Evolutionary conservation across 2,329 filamentous ascomycete genomes (phyloP), one percentile per base, ranked within the genome.

Genomic region (Ilyonectria sp.): DNA sequence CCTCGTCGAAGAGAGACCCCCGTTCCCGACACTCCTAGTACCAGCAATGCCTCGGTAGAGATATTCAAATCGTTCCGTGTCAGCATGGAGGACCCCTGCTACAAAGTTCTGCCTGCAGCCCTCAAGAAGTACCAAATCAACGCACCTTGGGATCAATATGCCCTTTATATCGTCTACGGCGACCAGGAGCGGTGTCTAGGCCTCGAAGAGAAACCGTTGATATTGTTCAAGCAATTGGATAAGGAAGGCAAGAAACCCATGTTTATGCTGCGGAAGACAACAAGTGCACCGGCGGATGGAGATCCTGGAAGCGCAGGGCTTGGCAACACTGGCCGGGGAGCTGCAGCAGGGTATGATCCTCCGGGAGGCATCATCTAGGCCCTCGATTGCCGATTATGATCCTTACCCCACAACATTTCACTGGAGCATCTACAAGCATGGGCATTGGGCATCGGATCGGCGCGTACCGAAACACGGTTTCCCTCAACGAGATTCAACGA

Each of bases 21-120:
- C 1, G 88, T 87, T 2, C 87, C 88, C 21, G 89, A 91, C 69
- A 90, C 89, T 1, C 87, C 89, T 1, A 86, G 84, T 65, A 81
- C 84, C 29, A 85, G 84, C 75, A 87, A 87, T 67, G 84, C 87
- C 13, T 90, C 89, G 1, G 95, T 98, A 67, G 96, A 99, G 81
- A 98, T 99, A 67, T 98, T 98, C 90, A 99, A 99, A 81, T 97
- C 94, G 1, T 99, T 99, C 88, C 92, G 95, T 44, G 96, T 99
- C 69, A 96, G 93, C 79, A 97, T 98, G 89, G 96, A 99, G 74
- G 96, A 99, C 77, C 96, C 96, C 3, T 99, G 96, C 83, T 93
- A 97, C 84, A 98, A 98, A 80, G 96, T 99, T 31, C 87, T 99
- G 2, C 96, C 96, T 1, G 96, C 97, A 17, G 96, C 96, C 2